Conservation (phyloP, 331 rosid genomes). For the Quercus tomentella region DNA sequence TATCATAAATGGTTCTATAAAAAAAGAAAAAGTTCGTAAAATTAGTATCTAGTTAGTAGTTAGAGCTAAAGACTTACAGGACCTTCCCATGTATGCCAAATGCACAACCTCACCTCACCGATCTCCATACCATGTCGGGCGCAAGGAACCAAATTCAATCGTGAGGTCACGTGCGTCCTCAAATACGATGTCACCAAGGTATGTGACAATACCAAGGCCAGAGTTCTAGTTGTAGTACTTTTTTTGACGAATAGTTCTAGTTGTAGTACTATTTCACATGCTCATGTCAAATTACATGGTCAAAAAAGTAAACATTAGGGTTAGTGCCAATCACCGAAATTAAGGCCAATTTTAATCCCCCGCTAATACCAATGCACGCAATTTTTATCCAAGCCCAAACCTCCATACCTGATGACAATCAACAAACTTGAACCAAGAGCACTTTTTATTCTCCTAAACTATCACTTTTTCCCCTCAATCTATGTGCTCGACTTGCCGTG, state of each 20-base stretch:
- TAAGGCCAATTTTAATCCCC: slow-evolving; percentile 6
- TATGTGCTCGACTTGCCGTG: slow-evolving; percentile 33
- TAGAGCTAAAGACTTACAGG: too few species aligned
- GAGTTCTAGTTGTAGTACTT: background rate
- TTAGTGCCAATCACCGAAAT: slow-evolving; percentile 16
- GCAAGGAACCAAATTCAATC: too few species aligned
- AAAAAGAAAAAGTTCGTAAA: too few species aligned
- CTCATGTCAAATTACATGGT: slow-evolving; percentile 26
- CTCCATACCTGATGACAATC: slow-evolving; percentile 24
- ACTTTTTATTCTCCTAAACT: slow-evolving; percentile 8
- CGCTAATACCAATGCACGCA: slow-evolving; percentile 19
- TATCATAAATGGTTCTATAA: too few species aligned
- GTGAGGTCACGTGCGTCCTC: too few species aligned
- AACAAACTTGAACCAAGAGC: slow-evolving; percentile 11
- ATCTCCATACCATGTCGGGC: too few species aligned
- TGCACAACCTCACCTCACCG: too few species aligned
- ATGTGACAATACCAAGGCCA: slow-evolving; percentile 4
- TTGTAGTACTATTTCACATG: background rate
- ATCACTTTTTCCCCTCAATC: slow-evolving; percentile 13
- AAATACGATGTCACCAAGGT: background rate
- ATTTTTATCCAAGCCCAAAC: slow-evolving; percentile 17
- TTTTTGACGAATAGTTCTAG: too few species aligned
- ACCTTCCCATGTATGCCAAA: too few species aligned
- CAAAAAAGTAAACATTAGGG: slow-evolving; percentile 15
- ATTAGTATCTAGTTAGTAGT: too few species aligned